Evolutionary conservation across 441 rosid species (phyloP), one percentile per base, ranked within the genome.

Genomic region (Populus hybrid): DNA sequence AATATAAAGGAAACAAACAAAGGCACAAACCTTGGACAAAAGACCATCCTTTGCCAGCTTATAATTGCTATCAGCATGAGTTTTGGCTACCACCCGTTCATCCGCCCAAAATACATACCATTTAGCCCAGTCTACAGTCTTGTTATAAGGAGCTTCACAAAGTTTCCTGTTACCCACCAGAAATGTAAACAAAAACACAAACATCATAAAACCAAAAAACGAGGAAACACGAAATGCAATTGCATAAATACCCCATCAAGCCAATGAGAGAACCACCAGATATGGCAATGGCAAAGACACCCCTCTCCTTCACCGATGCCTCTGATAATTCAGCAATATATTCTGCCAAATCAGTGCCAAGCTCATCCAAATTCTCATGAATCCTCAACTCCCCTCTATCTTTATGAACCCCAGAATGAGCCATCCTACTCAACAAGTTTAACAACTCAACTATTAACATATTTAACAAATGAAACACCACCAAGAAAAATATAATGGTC

Each of bases 31-130:
- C 98, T 93, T 92, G 38, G 91, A 90, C 76, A 93, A 85, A 79
- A 95, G 78, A 67, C 77, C 82, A 74, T 92, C 98, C 78, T 86
- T 92, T 71, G 96, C 97, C 32, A 89, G 90, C 91, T 92, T 95
- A 83, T 92, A 95, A 78, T 95, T 91, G 90, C 98, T 92, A 80
- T 93, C 95, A 16, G 86, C 85, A 77, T 93, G 97, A 79, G 68
- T 90, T 86, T 90, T 93, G 3, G 96, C 90, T 38, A 93, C 98
- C 20, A 89, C 93, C 3, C 94, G 92, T 83, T 95, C 98, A 73
- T 92, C 97, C 1, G 86, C 94, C 98, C 93, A 95, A 77, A 95
- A 91, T 72, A 95, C 85, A 80, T 91, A 89, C 96, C 98, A 95
- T 81, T 89, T 92, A 36, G 86, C 84, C 98, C 99, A 95, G 70